Percentiles rank a stretch among this genome's conserved stretches.
These are phyloP conservation scores for Periconia macrospinosa DNA, from an alignment of 2,329 filamentous ascomycete species.

Conservation along the genomic window DNA sequence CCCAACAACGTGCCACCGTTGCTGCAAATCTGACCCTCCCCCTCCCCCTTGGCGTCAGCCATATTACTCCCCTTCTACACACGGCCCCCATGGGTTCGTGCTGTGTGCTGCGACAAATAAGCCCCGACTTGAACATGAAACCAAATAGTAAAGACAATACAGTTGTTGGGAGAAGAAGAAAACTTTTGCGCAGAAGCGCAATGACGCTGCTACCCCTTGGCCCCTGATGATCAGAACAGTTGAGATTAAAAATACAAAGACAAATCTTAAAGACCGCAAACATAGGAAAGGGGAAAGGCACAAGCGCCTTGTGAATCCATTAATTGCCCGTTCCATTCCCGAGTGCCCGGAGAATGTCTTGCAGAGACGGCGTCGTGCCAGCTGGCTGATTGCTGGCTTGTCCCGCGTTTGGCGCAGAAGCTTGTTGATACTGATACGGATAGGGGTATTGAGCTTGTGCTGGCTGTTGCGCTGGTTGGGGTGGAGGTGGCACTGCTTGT, in stretches of 20 bases:
- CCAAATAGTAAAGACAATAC: neutral
- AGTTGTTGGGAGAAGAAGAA: neutral
- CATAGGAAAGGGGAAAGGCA: neutral
- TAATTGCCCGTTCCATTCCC: constrained; percentile 9
- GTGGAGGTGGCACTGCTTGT: constrained; percentile 13
- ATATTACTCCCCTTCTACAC: neutral
- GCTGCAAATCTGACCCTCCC: neutral
- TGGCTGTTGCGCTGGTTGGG: constrained; percentile 16
- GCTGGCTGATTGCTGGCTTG: constrained; percentile 24
- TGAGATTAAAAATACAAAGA: neutral
- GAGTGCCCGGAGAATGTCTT: constrained; percentile 36
- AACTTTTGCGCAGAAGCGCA: neutral
- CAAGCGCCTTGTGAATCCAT: neutral
- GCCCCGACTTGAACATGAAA: neutral
- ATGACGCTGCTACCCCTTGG: neutral
- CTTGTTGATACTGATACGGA: constrained; percentile 27
- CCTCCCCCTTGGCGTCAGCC: neutral
- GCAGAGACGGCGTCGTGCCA: constrained; percentile 20
- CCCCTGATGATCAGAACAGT: neutral
- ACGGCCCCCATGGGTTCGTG: neutral
- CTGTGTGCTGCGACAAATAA: neutral
- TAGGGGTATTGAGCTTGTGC: constrained; percentile 27
- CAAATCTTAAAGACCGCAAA: neutral
- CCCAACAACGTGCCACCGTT: neutral
- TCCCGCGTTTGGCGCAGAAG: constrained; percentile 19